These are phyloP conservation scores for Coemansia sp. DNA, from an alignment of 192 early-diverging fungal genomes.

Conservation along the genomic window DNA sequence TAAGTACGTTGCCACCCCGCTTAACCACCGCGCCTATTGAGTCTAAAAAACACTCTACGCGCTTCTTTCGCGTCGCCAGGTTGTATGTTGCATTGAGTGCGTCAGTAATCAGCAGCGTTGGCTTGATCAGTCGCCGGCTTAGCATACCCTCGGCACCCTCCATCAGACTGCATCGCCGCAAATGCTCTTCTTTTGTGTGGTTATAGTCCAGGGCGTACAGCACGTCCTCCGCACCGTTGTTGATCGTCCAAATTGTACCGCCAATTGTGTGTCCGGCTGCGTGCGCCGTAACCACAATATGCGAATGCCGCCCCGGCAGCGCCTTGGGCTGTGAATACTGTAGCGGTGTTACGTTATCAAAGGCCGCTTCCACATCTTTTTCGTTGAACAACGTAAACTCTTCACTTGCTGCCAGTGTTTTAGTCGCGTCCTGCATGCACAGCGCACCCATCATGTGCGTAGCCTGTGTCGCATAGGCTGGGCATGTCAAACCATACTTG, in stretches of 20 bases:
- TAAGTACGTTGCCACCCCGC: slow-evolving; percentile 74
- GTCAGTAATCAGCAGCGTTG: slow-evolving; percentile 93
- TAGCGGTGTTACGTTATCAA: slow-evolving; percentile 76
- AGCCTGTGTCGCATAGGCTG: slow-evolving; percentile 87
- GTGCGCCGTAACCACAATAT: slow-evolving; percentile 88
- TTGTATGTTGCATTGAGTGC: slow-evolving; percentile 71
- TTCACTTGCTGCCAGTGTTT: slow-evolving; percentile 63
- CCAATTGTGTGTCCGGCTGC: slow-evolving; percentile 93
- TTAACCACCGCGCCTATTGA: slow-evolving; percentile 58
- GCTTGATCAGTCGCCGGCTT: slow-evolving; percentile 66
- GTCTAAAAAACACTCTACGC: slow-evolving; percentile 75
- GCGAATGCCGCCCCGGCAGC: slow-evolving; percentile 66
- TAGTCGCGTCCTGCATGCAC: slow-evolving; percentile 78
- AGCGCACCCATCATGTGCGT: slow-evolving; percentile 88
- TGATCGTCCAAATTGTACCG: slow-evolving; percentile 96
- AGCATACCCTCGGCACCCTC: slow-evolving; percentile 61
- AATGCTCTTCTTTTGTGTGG: slow-evolving; percentile 84
- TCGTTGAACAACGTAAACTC: slow-evolving; percentile 76
- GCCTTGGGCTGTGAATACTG: slow-evolving; percentile 85
- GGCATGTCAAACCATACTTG: slow-evolving; percentile 79
- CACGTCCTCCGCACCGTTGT: slow-evolving; percentile 90
- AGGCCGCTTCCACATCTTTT: slow-evolving; percentile 81
- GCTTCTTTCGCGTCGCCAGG: slow-evolving; percentile 67
- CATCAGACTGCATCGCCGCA: slow-evolving; percentile 30
- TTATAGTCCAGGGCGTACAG: slow-evolving; percentile 97